Percentiles rank a stretch among this genome's conserved stretches.
phyloP scores from a whole-genome alignment of 352 stramenopile species.

The Plasmopara halstedii region DNA sequence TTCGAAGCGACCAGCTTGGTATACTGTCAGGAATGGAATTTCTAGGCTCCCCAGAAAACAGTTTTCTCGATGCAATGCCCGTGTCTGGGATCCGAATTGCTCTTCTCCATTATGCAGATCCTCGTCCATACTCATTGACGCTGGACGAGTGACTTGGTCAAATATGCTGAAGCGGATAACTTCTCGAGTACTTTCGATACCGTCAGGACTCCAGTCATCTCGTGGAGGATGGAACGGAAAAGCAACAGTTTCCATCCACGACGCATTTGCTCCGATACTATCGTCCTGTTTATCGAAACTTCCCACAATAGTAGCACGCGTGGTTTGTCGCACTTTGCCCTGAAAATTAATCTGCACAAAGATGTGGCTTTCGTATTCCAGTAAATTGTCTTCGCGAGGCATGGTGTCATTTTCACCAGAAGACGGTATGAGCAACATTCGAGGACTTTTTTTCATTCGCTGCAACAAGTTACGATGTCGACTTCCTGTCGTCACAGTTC shows the following conservation, averaged over 20 bases:
- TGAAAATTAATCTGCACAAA: constrained; percentile 85
- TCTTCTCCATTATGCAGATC: constrained; percentile 29
- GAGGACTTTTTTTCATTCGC: constrained; percentile 17
- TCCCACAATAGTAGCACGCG: constrained; percentile 20
- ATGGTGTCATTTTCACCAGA: constrained; percentile 7
- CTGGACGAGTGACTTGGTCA: constrained; percentile 67
- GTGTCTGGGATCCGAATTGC: constrained; percentile 12
- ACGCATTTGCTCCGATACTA: constrained; percentile 30
- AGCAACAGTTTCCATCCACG: constrained; percentile 90
- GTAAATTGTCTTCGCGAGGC: not conserved
- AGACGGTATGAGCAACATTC: not conserved
- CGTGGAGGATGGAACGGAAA: constrained; percentile 81
- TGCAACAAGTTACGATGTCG: constrained; percentile 11
- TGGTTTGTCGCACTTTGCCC: constrained; percentile 60
- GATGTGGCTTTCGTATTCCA: constrained; percentile 42
- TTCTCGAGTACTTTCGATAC: constrained; percentile 65
- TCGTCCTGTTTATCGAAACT: constrained; percentile 3
- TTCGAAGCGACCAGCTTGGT: constrained; percentile 68
- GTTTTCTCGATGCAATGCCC: constrained; percentile 63
- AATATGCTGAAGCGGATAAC: constrained; percentile 83
- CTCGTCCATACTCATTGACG: constrained; percentile 8
- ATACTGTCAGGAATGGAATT: constrained; percentile 87
- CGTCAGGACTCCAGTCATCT: constrained; percentile 73
- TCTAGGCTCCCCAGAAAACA: constrained; percentile 77
- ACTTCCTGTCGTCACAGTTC: constrained; percentile 5